Evolutionary conservation across 192 early-diverging fungal species (phyloP).

Genomic region (Mortierella alpina): DNA sequence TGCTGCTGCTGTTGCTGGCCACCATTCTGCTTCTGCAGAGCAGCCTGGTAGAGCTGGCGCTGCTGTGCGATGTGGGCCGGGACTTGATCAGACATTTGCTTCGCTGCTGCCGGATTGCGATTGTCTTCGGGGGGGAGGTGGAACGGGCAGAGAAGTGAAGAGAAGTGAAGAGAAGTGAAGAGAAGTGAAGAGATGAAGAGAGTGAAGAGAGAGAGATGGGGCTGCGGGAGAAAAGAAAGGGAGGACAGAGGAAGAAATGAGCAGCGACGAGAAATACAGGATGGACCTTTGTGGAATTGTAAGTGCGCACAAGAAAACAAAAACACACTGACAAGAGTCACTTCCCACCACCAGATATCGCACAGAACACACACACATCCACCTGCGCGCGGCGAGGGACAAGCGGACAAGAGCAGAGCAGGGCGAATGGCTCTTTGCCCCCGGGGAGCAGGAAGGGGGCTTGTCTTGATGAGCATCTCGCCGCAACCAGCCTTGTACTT

Average conservation of each 20-base stretch:
- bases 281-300: not conserved
- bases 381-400: no score
- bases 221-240: not conserved
- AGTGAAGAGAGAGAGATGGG: not conserved
- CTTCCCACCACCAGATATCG: no score
- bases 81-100: constrained; percentile 43
- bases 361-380: no score
- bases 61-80: constrained; percentile 53
- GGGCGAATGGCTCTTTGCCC: no score
- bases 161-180: not conserved
- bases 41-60: constrained; percentile 50
- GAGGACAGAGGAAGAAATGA: not conserved
- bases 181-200: not conserved
- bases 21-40: constrained; percentile 49
- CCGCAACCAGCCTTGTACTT: not conserved
- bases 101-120: not conserved
- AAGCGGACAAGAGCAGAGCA: no score
- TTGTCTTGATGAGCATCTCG: no score
- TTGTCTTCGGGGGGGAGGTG: not conserved
- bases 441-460: no score
- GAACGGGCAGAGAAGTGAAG: not conserved
- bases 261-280: not conserved
- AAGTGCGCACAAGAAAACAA: not conserved
- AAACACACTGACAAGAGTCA: not conserved
- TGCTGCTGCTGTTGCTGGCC: constrained; percentile 24